Base-by-base conservation (phyloP, 2,329 filamentous ascomycete genomes). In the Colletotrichum eremochloae region DNA sequence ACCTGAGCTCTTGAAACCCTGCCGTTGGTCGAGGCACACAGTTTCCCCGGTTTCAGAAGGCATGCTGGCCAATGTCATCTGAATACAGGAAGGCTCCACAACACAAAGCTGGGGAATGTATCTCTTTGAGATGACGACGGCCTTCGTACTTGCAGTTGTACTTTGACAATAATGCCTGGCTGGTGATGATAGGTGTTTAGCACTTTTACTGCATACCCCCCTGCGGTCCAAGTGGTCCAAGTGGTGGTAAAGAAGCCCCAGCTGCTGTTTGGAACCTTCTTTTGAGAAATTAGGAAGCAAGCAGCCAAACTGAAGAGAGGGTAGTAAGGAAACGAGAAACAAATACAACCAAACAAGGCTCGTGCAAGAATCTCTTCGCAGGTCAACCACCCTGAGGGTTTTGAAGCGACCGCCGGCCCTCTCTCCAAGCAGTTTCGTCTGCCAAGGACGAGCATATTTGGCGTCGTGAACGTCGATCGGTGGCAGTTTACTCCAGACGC, bases 1-100 rank as follows among this genome's bases (percentile, higher is more conserved):
- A 33, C 71, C 50, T 50, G 40, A 71, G 57, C 62, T 63, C 63
- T 67, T 71, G 67, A 71, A 71, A 73, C 67, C 71, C 63, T 38
- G 33, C 56, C 52, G 40, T 52, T 20, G 50, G 57, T 71, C 52
- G 62, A 73, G 20, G 63, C 50, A 66, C 52, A 24, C 63, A n/a
- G 44, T 56, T 50, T 57, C 52, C 69, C 67, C 55, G 29, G 38
- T 48, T 42, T 63, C 57, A 53, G 60, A 53, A 73, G 44, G 71
- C 70, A 50, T 46, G 71, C 61, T 38, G 46, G 57, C 42, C 67
- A 71, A 71, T 71, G 57, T 56, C 66, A 65, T 70, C 53, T 70
- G 60, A 65, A 60, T 66, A 60, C 53, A 18, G 15, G 33, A 40
- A 29, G 18, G 66, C 69, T 61, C 69, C 69, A 72, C 60, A 58